Evolutionary conservation across 2,329 filamentous ascomycete species (phyloP).

Genomic region (Exserohilum turcica): DNA sequence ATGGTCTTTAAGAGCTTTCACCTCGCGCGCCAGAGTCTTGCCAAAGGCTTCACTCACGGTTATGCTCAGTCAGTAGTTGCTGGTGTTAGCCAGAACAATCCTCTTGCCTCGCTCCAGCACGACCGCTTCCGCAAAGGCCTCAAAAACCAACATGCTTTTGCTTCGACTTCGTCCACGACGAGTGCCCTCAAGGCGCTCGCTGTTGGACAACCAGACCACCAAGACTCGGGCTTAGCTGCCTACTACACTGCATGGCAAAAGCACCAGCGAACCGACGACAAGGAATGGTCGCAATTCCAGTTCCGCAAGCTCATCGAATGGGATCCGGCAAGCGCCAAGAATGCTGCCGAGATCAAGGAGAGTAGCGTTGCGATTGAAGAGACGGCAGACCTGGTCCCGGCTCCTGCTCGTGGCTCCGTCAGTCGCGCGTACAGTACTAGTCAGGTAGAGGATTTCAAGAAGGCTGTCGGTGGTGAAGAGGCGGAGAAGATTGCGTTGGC

Average conservation of each 20-base stretch:
- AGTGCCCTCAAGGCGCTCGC: slow-evolving; percentile 44
- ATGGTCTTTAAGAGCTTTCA: slow-evolving; percentile 77
- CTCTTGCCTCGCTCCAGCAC: slow-evolving; percentile 58
- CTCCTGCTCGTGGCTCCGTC: slow-evolving; percentile 41
- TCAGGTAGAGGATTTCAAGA: slow-evolving; percentile 65
- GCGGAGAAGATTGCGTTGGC: slow-evolving; percentile 66
- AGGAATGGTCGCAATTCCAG: slow-evolving; percentile 91
- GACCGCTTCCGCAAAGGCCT: slow-evolving; percentile 55
- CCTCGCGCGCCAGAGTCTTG: slow-evolving; percentile 96
- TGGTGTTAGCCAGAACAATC: slow-evolving; percentile 69
- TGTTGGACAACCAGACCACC: slow-evolving; percentile 36
- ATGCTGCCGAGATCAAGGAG: slow-evolving; percentile 47
- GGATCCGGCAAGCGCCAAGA: slow-evolving; percentile 63
- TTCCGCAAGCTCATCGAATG: slow-evolving; percentile 88
- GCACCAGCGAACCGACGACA: slow-evolving; percentile 67
- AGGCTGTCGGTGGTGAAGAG: slow-evolving; percentile 56
- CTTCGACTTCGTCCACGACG: slow-evolving; percentile 50
- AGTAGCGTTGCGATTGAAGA: slow-evolving; percentile 39
- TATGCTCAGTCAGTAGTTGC: slow-evolving; percentile 98
- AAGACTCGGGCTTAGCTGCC: slow-evolving; percentile 71
- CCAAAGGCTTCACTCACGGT: slow-evolving; percentile 95
- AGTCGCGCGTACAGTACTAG: slow-evolving; percentile 60
- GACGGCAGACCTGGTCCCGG: slow-evolving; percentile 32
- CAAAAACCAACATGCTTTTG: slow-evolving; percentile 77
- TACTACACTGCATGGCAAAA: slow-evolving; percentile 92